These are phyloP conservation scores for Umbelopsis isabellina DNA, from an alignment of 192 early-diverging fungal species.

Conservation along the genomic window DNA sequence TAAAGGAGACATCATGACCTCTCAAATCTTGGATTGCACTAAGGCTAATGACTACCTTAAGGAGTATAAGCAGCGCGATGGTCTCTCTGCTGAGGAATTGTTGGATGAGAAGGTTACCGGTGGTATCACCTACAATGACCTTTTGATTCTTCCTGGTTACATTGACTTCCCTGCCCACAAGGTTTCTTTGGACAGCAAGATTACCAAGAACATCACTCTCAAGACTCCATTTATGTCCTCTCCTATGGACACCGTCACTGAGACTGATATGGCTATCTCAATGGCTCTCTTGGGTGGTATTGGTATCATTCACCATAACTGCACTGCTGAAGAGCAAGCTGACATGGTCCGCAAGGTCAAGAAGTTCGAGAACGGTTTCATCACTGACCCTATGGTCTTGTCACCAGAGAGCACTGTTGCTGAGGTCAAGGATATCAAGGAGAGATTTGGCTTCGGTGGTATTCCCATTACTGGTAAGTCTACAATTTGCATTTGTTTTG, in stretches of 20 bases:
- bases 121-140: conserved; percentile 99
- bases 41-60: conserved; percentile 33
- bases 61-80: conserved; percentile 63
- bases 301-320: conserved; percentile 99
- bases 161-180: conserved; percentile 90
- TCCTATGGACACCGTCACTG: conserved; percentile 99
- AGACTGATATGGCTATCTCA: conserved; percentile 97
- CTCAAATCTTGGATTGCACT: conserved; percentile 35
- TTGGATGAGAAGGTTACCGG: conserved; percentile 80
- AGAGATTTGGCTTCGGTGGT: conserved; percentile 88
- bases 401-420: conserved; percentile 80
- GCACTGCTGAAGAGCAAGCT: conserved; percentile 92
- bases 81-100: conserved; percentile 81
- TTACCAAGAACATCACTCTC: conserved; percentile 90
- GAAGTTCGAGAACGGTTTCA: conserved; percentile 99
- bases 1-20: conserved; percentile 18
- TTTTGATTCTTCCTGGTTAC: conserved; percentile 94
- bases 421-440: conserved; percentile 89
- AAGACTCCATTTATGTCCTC: conserved; percentile 93
- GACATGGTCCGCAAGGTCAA: conserved; percentile 98
- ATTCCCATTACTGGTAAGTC: conserved; percentile 89
- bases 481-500: not conserved
- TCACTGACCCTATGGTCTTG: conserved; percentile 90
- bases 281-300: conserved; percentile 95
- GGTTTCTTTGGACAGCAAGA: conserved; percentile 79